These are phyloP conservation scores for Blastomyces percursus DNA, from an alignment of 2,329 filamentous ascomycete species.

Conservation along the genomic window DNA sequence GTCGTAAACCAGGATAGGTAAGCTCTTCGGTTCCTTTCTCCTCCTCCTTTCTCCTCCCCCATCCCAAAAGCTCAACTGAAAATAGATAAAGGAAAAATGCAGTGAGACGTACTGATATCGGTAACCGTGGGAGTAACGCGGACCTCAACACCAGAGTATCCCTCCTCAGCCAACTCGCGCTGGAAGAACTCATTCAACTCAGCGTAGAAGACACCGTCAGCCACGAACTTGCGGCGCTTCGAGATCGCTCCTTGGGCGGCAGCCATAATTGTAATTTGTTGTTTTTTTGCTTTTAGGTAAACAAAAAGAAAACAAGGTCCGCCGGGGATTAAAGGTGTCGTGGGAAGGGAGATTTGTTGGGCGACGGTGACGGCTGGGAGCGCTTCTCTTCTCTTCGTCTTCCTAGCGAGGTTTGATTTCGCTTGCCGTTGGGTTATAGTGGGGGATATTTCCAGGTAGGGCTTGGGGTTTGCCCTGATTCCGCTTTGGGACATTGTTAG, in stretches of 20 bases:
- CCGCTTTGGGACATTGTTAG: constrained; percentile 13
- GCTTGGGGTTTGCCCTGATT: constrained; percentile 31
- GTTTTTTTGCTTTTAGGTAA: constrained; percentile 21
- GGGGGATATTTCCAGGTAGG: constrained; percentile 33
- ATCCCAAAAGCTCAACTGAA: constrained; percentile 12
- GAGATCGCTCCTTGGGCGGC: constrained; percentile 43
- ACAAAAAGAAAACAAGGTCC: constrained; percentile 16
- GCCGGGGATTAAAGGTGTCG: constrained; percentile 4
- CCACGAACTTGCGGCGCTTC: constrained; percentile 62
- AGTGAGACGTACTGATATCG: constrained; percentile 65
- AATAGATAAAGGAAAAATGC: constrained; percentile 6
- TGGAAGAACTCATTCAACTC: constrained; percentile 99
- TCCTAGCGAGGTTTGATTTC: constrained; percentile 11
- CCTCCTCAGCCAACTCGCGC: constrained; percentile 99
- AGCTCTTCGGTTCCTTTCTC: neutral
- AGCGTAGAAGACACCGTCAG: constrained; percentile 99
- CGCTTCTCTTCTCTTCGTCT: constrained; percentile 3
- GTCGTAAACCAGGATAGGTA: constrained; percentile 7
- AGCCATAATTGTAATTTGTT: constrained; percentile 37
- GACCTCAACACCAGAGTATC: constrained; percentile 99
- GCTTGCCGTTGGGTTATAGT: constrained; percentile 22
- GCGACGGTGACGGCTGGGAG: constrained; percentile 1
- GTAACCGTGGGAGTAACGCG: constrained; percentile 99
- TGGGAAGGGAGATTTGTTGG: constrained; percentile 6
- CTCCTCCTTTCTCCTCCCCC: neutral